These are phyloP conservation scores for Gillenia trifoliata DNA, from an alignment of 306 rosid genomes.

Conservation along the genomic window DNA sequence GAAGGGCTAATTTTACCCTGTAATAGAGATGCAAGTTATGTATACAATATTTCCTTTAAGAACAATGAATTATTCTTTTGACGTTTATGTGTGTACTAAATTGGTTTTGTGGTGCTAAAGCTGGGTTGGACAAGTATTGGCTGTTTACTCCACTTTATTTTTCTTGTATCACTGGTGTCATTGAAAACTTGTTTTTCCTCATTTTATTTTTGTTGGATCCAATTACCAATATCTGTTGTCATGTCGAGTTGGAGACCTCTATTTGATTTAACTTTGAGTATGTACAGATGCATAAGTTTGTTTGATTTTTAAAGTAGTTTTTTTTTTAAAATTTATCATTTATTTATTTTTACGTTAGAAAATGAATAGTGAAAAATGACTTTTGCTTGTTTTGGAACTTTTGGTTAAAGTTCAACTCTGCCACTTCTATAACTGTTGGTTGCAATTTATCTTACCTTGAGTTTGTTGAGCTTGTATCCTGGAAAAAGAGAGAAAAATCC, in stretches of 20 bases:
- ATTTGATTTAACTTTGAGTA: not conserved
- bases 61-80: not conserved
- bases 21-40: not conserved
- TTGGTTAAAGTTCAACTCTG: not conserved
- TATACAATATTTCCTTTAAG: not conserved
- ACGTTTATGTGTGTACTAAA: not conserved
- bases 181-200: not conserved
- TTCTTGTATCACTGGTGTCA: not conserved
- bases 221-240: not conserved
- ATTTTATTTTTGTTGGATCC: not conserved
- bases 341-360: not conserved
- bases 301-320: not conserved
- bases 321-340: too few species aligned
- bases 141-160: not conserved
- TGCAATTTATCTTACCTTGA: not conserved
- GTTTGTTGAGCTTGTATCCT: constrained; percentile 3
- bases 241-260: not conserved
- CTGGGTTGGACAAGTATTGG: not conserved
- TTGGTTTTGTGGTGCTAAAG: not conserved
- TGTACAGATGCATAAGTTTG: not conserved
- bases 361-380: not conserved
- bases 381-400: constrained; percentile 15
- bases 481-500: not conserved
- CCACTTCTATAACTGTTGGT: not conserved
- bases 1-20: not conserved